Evolutionary conservation across 768 basidiomycete genomes (phyloP), one percentile per base, ranked within the genome.

Genomic region (Candolleomyces aberdarensis): DNA sequence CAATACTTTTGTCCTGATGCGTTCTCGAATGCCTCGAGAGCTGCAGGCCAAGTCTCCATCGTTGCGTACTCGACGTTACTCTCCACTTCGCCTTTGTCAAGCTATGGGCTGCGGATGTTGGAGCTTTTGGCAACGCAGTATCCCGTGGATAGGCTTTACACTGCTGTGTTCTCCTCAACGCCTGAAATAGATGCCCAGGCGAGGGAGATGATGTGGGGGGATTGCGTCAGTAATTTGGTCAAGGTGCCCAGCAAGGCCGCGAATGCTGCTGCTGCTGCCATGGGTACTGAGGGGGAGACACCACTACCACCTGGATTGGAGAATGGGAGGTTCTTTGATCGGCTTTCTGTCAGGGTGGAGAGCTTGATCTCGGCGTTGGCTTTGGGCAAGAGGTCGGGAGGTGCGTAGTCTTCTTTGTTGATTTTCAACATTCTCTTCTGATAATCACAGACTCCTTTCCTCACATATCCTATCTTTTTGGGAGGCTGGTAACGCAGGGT

Each of bases 211-310:
- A 66, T 68, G 49, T 97, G 95, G 95, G 89, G 92, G 64, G 89
- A 94, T 64, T 85, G 81, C 64, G 83, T 95, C 22, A 84, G 83
- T 36, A 81, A 84, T 60, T 57, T 87, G 2, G 77, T 87, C 54
- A 78, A 84, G 15, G 73, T 96, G 8, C 94, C 96, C 39, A 77
- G 78, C n/a, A 93, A 86, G 71, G 84, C 90, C 8, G 87, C 90
- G 22, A 97, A 98, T 73, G 81, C 83, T 2, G 70, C 86, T 11
- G 11, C 8, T 36, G 36, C 36, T 26, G 36, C 36, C 3, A 26
- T 26, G 36, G 36, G 36, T 36, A 11, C 36, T 39, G 82, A 77
- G 31, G 77, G 75, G 20, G 75, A 75, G 50, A 68, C 67, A 31
- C 67, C 65, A 3, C 66, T 82, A 1, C 88, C 88, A 0, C 61